Conservation (phyloP, 1,284 basidiomycete genomes). For the Irpex rosettiformis region DNA sequence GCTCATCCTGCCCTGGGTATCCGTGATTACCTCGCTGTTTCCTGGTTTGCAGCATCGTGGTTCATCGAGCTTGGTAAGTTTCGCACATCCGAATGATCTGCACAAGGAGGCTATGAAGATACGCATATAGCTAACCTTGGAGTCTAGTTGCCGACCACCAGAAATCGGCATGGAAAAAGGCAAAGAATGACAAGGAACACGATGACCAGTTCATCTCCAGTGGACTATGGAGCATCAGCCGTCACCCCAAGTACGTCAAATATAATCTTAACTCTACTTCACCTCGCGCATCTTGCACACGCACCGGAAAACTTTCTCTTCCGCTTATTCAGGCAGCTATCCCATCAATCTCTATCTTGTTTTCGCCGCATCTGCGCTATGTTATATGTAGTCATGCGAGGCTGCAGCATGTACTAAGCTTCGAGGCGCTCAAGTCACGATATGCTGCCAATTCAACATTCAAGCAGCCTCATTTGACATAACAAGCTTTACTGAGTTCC, state of each 20-base stretch:
- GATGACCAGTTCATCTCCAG: slow-evolving; percentile 71
- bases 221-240: slow-evolving; percentile 69
- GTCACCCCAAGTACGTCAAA: slow-evolving; percentile 70
- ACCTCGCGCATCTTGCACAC: background rate
- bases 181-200: slow-evolving; percentile 66
- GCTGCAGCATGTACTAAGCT: background rate
- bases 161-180: slow-evolving; percentile 65
- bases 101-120: no score
- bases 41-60: slow-evolving; percentile 58
- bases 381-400: background rate
- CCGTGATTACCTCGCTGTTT: slow-evolving; percentile 57
- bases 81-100: background rate
- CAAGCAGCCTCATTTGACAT: background rate
- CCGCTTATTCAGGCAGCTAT: background rate
- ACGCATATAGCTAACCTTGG: background rate
- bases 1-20: slow-evolving; percentile 55
- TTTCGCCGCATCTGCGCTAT: background rate
- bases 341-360: background rate
- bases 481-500: slow-evolving; percentile 3
- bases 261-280: background rate
- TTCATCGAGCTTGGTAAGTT: slow-evolving; percentile 48
- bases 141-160: slow-evolving; percentile 57
- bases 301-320: background rate
- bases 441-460: background rate
- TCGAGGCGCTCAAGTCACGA: background rate